Conservation (phyloP, 306 rosid genomes). For the Neltuma alba region DNA sequence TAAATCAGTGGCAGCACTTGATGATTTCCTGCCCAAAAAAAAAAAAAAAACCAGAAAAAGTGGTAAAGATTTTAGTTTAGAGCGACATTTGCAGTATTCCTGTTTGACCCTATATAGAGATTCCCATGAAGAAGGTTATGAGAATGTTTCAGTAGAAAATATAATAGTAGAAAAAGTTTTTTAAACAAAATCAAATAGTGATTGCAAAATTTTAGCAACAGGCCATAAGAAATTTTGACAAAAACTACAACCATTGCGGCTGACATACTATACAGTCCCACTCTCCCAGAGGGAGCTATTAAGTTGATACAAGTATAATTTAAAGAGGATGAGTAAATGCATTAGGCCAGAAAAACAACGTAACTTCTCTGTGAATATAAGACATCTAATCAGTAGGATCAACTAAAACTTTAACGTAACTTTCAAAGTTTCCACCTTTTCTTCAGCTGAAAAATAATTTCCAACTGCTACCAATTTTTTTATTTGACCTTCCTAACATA, state of each 20-base stretch:
- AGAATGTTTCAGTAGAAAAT: constrained; percentile 13
- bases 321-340: too few species aligned
- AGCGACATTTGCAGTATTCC: constrained; percentile 9
- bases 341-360: too few species aligned
- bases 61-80: constrained; percentile 13
- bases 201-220: neutral
- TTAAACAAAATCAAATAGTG: neutral
- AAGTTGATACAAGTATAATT: neutral
- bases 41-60: neutral
- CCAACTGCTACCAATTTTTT: too few species aligned
- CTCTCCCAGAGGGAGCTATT: neutral
- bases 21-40: constrained; percentile 12
- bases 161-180: neutral
- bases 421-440: too few species aligned
- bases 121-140: constrained; percentile 22
- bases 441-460: too few species aligned
- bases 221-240: neutral
- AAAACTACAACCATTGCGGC: neutral
- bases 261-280: neutral
- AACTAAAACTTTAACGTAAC: too few species aligned
- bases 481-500: too few species aligned
- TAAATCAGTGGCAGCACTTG: neutral
- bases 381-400: too few species aligned
- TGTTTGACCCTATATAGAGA: neutral
- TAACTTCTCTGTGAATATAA: too few species aligned